These are phyloP conservation scores for Coprinopsis strossmayeri DNA, from an alignment of 768 basidiomycete species.

Conservation along the genomic window DNA sequence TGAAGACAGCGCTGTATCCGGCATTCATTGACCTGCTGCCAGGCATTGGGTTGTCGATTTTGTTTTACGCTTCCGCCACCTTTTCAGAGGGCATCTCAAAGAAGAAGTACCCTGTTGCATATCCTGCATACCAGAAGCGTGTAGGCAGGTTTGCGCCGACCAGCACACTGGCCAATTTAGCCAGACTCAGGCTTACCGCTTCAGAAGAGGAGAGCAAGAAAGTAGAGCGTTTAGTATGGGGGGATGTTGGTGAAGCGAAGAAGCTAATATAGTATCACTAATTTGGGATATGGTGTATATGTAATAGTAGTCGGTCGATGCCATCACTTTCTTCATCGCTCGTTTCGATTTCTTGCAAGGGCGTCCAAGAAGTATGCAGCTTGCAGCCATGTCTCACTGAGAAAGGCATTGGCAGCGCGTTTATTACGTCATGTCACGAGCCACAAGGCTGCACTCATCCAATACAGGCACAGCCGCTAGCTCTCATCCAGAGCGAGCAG, in stretches of 20 bases:
- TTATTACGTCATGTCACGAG: too few relatives aligned
- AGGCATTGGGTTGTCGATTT: constrained; percentile 51
- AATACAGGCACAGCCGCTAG: background rate
- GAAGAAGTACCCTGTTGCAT: constrained; percentile 66
- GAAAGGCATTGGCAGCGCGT: too few relatives aligned
- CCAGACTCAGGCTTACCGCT: constrained; percentile 9
- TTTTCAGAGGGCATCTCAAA: constrained; percentile 78
- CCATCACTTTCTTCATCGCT: too few relatives aligned
- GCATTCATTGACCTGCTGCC: constrained; percentile 36
- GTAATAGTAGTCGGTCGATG: background rate
- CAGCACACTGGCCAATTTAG: constrained; percentile 12
- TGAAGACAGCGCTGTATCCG: constrained; percentile 24
- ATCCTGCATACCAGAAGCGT: constrained; percentile 65
- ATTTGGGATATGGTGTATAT: background rate
- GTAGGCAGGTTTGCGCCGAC: constrained; percentile 73
- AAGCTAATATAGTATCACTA: constrained; percentile 3
- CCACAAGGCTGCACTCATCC: background rate
- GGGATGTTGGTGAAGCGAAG: constrained; percentile 3
- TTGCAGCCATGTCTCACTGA: too few relatives aligned
- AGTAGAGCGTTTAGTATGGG: constrained; percentile 17
- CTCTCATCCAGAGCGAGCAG: background rate
- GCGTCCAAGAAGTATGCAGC: too few relatives aligned
- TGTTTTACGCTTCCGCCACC: constrained; percentile 73
- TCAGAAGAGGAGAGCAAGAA: constrained; percentile 9
- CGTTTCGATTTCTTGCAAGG: too few relatives aligned